Evolutionary conservation across 2,329 filamentous ascomycete genomes (phyloP).

Genomic region (Microdochium bolleyi): DNA sequence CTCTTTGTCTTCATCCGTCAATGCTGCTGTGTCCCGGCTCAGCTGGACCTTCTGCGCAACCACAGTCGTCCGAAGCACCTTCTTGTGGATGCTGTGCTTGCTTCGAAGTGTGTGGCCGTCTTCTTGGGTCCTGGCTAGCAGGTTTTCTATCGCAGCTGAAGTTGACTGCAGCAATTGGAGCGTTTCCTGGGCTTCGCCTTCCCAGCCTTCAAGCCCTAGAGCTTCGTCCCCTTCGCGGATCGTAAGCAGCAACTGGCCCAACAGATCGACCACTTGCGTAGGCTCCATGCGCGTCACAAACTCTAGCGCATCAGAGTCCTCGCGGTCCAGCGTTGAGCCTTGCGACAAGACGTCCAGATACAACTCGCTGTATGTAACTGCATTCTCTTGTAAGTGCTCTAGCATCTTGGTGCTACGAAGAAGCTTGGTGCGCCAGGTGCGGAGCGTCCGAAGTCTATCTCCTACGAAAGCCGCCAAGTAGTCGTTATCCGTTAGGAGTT

Average conservation of each 20-base stretch:
- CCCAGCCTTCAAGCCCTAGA: constrained; percentile 23
- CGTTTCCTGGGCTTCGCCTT: constrained; percentile 21
- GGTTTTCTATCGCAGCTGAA: constrained; percentile 33
- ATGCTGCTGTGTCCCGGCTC: constrained; percentile 62
- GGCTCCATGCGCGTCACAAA: constrained; percentile 54
- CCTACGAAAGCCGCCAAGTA: constrained; percentile 33
- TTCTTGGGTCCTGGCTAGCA: constrained; percentile 36
- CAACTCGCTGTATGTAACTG: constrained; percentile 39
- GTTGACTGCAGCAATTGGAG: constrained; percentile 28
- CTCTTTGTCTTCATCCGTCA: constrained; percentile 62
- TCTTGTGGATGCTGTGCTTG: constrained; percentile 65
- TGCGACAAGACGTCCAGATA: constrained; percentile 55
- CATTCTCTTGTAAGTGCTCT: constrained; percentile 27
- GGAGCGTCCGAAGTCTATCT: constrained; percentile 26
- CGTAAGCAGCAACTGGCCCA: constrained; percentile 31
- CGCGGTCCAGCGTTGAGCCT: constrained; percentile 40
- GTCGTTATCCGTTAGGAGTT: constrained; percentile 52
- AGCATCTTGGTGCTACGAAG: constrained; percentile 39
- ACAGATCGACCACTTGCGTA: constrained; percentile 32
- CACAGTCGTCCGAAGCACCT: constrained; percentile 66
- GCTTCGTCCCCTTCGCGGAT: constrained; percentile 27
- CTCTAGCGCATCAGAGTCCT: constrained; percentile 45
- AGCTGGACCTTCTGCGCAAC: constrained; percentile 76
- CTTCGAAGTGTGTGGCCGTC: constrained; percentile 53
- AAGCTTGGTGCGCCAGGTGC: constrained; percentile 30